A percentile compares a stretch with the other conserved stretches of the same genome.
phyloP scores from a whole-genome alignment of 78 protist genomes.

The Guillardia theta region DNA sequence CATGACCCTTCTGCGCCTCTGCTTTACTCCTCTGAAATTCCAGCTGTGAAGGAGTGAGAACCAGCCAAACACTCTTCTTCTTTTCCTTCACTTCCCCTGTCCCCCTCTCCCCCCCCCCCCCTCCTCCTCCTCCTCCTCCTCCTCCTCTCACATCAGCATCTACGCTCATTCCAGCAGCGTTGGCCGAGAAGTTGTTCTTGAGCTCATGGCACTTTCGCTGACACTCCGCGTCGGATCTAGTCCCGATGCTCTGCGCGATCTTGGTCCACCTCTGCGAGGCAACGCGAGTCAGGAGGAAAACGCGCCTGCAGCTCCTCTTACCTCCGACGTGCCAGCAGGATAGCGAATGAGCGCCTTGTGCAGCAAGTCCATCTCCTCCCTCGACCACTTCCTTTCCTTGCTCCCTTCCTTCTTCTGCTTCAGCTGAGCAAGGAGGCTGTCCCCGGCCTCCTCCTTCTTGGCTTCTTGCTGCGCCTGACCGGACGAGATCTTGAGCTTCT shows the following conservation, averaged over 20 bases:
- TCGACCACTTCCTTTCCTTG: neutral
- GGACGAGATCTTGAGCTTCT: no score
- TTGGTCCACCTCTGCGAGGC: neutral
- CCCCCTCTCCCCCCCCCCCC: no score
- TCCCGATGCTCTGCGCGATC: neutral
- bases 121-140: no score
- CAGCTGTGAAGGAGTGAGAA: neutral
- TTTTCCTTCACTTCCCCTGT: no score
- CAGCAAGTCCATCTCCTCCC: constrained; percentile 28
- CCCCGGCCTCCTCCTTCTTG: no score
- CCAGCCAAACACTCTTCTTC: no score
- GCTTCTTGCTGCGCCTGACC: no score
- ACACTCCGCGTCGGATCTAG: neutral
- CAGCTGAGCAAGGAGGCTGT: no score
- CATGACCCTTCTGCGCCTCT: constrained; percentile 11
- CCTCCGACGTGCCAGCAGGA: neutral
- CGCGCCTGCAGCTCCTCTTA: neutral
- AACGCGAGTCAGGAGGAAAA: neutral
- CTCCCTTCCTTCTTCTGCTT: neutral
- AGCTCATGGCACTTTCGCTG: constrained; percentile 31
- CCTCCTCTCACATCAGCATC: no score
- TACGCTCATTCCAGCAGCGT: neutral
- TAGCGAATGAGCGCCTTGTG: neutral
- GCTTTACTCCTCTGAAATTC: neutral
- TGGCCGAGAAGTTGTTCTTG: constrained; percentile 2